Evolutionary conservation across 2,329 filamentous ascomycete species (phyloP).

Genomic region (Acephala macrosclerotiorum): DNA sequence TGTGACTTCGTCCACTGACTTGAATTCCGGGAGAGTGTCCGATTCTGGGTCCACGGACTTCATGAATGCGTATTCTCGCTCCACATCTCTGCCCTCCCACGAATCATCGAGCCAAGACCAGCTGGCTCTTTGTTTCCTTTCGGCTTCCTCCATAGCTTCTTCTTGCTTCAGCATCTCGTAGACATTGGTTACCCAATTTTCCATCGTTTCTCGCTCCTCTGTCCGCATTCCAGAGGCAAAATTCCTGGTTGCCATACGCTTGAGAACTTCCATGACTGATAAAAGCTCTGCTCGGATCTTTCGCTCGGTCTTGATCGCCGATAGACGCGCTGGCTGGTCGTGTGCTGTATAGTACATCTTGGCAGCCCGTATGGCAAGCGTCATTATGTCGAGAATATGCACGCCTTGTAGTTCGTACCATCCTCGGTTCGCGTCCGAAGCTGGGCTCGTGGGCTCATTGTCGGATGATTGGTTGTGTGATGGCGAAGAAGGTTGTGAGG

Average conservation of each 20-base stretch:
- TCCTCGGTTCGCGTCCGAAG: conserved; percentile 53
- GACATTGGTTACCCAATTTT: conserved; percentile 81
- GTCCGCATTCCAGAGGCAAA: conserved; percentile 84
- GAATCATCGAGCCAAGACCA: conserved; percentile 85
- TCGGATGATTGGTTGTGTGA: conserved; percentile 20
- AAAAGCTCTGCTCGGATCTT: conserved; percentile 85
- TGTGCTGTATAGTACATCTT: conserved; percentile 97
- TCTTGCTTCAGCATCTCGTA: conserved; percentile 79
- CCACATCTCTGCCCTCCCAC: conserved; percentile 77
- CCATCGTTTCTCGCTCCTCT: conserved; percentile 79
- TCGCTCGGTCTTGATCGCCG: conserved; percentile 87
- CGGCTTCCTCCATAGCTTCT: conserved; percentile 76
- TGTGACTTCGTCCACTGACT: conserved; percentile 55
- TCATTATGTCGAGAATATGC: conserved; percentile 91
- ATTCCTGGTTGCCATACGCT: conserved; percentile 86
- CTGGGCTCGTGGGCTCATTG: conserved; percentile 32
- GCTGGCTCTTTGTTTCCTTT: conserved; percentile 67
- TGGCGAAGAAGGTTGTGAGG: conserved; percentile 32
- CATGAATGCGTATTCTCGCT: conserved; percentile 84
- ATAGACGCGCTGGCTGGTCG: conserved; percentile 83
- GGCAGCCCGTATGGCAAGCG: conserved; percentile 92
- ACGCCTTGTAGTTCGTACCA: conserved; percentile 92
- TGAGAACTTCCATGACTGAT: conserved; percentile 87
- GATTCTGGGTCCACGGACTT: conserved; percentile 72
- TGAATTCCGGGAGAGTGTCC: conserved; percentile 73